phyloP scores from a whole-genome alignment of 225 moss, liverwort and hornwort species.

The Polytrichum formosum region DNA sequence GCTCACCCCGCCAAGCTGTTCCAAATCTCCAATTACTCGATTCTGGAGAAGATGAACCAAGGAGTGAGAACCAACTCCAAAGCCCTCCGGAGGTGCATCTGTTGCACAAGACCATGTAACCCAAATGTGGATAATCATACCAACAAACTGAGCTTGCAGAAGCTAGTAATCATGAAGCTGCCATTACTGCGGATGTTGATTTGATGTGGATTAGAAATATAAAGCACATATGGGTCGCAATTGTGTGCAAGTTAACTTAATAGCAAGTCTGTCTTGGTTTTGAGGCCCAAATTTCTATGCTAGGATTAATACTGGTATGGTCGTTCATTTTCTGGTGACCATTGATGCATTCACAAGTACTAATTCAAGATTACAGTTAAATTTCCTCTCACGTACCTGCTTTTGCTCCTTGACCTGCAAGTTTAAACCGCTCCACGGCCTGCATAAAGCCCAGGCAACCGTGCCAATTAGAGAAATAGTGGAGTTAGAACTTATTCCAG shows the following conservation, averaged over 20 bases:
- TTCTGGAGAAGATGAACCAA: constrained; percentile 65
- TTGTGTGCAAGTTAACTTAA: too few species aligned
- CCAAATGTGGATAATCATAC: background rate
- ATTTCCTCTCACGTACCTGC: constrained; percentile 20
- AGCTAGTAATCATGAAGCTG: background rate
- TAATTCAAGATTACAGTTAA: too few species aligned
- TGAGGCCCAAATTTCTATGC: too few species aligned
- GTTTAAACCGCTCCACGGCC: constrained; percentile 80
- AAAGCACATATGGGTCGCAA: too few species aligned
- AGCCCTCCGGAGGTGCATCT: constrained; percentile 65
- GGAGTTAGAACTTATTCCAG: too few species aligned
- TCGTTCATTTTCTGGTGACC: too few species aligned
- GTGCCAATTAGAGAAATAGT: background rate
- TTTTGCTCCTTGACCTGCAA: constrained; percentile 50
- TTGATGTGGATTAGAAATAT: background rate
- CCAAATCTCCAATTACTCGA: constrained; percentile 42
- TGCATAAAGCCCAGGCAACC: constrained; percentile 27
- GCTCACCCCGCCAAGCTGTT: constrained; percentile 71
- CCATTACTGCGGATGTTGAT: background rate
- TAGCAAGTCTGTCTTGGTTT: too few species aligned
- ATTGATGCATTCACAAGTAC: too few species aligned
- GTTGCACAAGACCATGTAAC: constrained; percentile 4
- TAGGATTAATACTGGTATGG: too few species aligned
- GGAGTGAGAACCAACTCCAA: constrained; percentile 44
- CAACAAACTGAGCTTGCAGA: background rate